Conservation (phyloP, 2,329 filamentous ascomycete species). For the Stagonosporopsis tanaceti region DNA sequence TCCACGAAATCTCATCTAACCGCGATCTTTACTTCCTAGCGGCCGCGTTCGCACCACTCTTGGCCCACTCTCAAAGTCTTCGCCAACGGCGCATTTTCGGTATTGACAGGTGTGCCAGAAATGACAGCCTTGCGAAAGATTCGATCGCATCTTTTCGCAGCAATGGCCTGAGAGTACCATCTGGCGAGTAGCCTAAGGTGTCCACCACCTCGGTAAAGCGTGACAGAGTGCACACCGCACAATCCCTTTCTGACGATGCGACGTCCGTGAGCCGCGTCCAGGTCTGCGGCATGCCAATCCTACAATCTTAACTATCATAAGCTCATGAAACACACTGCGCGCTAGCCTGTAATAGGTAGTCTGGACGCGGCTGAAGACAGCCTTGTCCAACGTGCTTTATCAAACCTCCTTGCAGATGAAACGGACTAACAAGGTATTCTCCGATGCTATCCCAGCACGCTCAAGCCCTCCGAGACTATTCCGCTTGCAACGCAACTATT, state of each 20-base stretch:
- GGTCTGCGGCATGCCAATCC: constrained; percentile 1
- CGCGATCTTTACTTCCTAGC: neutral
- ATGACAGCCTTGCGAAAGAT: constrained; percentile 2
- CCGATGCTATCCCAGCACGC: constrained; percentile 16
- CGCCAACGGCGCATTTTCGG: constrained; percentile 7
- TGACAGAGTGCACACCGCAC: constrained; percentile 8
- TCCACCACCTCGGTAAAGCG: neutral
- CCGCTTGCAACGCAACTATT: constrained; percentile 13
- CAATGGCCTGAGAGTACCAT: neutral
- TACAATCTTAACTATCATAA: constrained; percentile 18
- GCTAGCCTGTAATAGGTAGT: neutral
- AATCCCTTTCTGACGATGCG: neutral
- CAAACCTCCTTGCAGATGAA: constrained; percentile 11
- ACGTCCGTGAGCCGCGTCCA: constrained; percentile 9
- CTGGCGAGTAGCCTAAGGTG: neutral
- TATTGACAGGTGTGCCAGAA: neutral
- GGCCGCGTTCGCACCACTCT: neutral
- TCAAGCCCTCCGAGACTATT: constrained; percentile 9
- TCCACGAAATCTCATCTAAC: neutral
- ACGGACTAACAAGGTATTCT: constrained; percentile 12
- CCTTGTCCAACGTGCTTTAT: constrained; percentile 14
- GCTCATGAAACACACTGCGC: constrained; percentile 2
- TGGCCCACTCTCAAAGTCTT: neutral
- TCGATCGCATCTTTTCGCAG: neutral
- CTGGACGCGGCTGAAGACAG: constrained; percentile 12